Evolutionary conservation across 768 basidiomycete genomes (phyloP), one percentile per base, ranked within the genome.

Genomic region (Galerina sulciceps): DNA sequence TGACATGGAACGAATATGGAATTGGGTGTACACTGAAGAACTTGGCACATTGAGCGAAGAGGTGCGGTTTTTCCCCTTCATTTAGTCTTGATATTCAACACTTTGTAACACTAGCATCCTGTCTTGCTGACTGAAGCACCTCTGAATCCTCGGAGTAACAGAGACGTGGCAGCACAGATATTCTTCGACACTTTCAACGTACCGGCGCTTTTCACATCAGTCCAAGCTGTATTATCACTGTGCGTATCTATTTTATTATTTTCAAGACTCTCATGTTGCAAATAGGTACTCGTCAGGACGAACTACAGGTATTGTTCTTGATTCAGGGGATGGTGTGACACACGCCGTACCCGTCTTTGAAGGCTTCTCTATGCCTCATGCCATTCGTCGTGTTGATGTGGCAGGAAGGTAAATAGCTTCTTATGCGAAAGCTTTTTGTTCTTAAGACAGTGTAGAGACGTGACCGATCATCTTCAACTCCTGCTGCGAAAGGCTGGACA

Each of bases 141-240:
- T 6, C 79, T 99, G 62, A 99, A 99, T 74, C 97, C 97, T 59
- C 87, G 96, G 68, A 89, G 87, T 71, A 99, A 99, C 76, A 87
- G 97, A 61, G 97, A 99, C 73, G 85, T 94, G 42, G 95, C 96
- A 13, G 96, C 97, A 9, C 96, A 98, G 76, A 97, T 99, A 75
- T 96, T 99, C 78, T 99, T 99, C 73, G 97, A 99, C 71, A 99
- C 97, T 11, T 99, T 99, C 85, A 99, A 99, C 72, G 97, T 98
- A 31, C 97, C 97, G 31, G 97, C 97, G 4, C 78, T 99, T 56
- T 98, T 94, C 76, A 95, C 90, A 37, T 96, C 94, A 42, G 94
- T 99, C 3, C 97, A 99, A 76, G 97, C 97, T 18, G 96, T 99
- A 17, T 79, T 99, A 49, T 94, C 95, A 61, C 77, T 99, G 95